Base-by-base conservation (phyloP, 768 basidiomycete genomes). In the Cystobasidium onofrii region DNA sequence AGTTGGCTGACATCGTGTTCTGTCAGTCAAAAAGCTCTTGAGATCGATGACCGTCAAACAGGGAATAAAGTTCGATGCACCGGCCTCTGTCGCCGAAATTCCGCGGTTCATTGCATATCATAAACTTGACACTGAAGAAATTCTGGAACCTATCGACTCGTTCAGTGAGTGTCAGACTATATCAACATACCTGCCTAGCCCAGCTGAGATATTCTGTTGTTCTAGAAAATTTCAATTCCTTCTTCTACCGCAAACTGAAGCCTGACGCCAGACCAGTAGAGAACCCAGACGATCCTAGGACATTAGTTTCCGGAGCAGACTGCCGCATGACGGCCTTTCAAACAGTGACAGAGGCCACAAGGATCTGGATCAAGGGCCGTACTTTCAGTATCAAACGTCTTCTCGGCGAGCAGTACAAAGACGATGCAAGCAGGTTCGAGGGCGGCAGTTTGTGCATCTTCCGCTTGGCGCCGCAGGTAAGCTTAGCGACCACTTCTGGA, bases 271-370 rank as follows among this genome's bases (percentile, higher is more conserved):
- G 95, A 1, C 92, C 90, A 0, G 82, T 89, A 34, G 88, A 90
- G 43, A 80, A 82, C 10, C 89, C 88, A 0, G 85, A 89, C 0
- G 87, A 99, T 80, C 88, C 91, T 0, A 85, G 84, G 61, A 87
- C 88, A 9, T 84, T 95, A 15, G 90, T 97, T 72, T 89, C 88
- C 73, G 88, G 87, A n/a, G 96, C 94, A 0, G 95, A 99, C 83
- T 97, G 91, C 79, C 89, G 95, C n/a, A 85, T 96, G 74, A 93
- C 97, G 89, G 87, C 89, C 0, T 99, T 98, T 81, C 88, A 90
- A 80, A 89, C 87, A 0, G 88, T 96, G 9, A 83, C 82, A 61
- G 90, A 91, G 71, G 95, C 95, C 0, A 96, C 92, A 1, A 84
- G 85, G 27, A 83, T 99, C 0, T 99, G 95, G 95, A 95, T 98